Evolutionary conservation across 73 alveolate genomes (phyloP), one percentile per base, ranked within the genome.

Genomic region (Breviolum minutum): DNA sequence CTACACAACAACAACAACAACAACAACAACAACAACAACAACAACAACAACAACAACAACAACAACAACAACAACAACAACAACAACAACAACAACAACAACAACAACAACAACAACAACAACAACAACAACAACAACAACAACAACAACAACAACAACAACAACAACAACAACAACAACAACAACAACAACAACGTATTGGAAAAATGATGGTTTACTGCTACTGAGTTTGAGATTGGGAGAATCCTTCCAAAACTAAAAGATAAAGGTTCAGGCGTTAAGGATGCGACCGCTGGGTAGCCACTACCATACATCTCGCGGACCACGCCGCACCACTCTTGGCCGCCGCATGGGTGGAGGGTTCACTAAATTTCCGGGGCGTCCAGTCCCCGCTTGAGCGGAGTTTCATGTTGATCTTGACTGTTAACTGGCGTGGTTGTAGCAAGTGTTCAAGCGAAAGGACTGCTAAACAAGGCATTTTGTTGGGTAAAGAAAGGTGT

Each of bases 301-400:
- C 88, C 88, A 80, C 88, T 80, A 80, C 88, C 88, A 17, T 80
- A 80, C 88, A 80, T 80, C 88, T 77, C 63, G 63, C 27, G 12
- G 62, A 40, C 54, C 54, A 40, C 54, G 54, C 54, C 54, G 54
- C 54, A 40, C 54, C 54, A 40, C 54, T 0, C 54, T 40, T 40
- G 54, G 54, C 54, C 0, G 54, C 54, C 54, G 54, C 54, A 40
- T 40, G 54, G 54, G 54, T 40, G 54, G 54, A 40, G 54, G 54
- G 54, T 40, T 3, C 54, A 0, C 54, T 40, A 40, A 40, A 40
- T n/a, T n/a, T n/a, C 0, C 0, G 54, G 54, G 54, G 54, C 54
- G 54, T 0, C 54, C 54, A 40, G 54, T 40, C 54, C 54, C 54
- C 54, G 54, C 5, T 40, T 40, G 54, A 40, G 54, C 54, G 3